phyloP scores from a whole-genome alignment of 2,329 filamentous ascomycete species.

The Colletotrichum sp. region DNA sequence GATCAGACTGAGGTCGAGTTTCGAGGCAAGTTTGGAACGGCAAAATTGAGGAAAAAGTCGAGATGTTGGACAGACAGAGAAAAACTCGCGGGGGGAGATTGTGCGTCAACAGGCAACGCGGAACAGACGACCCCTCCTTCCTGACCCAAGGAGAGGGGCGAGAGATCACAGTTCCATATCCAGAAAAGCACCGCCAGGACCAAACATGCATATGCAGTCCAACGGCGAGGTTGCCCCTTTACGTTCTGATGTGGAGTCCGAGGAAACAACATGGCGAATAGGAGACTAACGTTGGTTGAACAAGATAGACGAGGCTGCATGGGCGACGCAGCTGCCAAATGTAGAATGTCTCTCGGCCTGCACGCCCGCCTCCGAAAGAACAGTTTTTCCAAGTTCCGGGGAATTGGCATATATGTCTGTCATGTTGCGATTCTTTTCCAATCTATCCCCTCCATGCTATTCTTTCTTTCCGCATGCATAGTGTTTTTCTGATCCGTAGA shows the following conservation, averaged over 20 bases:
- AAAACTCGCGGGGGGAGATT: background rate
- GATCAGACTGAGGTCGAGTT: rapidly evolving
- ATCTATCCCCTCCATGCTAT: background rate
- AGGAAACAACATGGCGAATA: background rate
- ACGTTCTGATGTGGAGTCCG: background rate
- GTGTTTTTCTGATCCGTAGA: background rate
- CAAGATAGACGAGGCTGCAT: background rate
- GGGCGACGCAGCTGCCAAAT: background rate
- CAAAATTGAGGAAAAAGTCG: background rate
- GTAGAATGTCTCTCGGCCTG: background rate
- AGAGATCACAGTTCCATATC: background rate
- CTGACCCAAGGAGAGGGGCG: background rate
- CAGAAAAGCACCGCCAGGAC: background rate
- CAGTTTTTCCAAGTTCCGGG: background rate
- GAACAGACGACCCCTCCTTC: background rate
- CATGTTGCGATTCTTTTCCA: background rate
- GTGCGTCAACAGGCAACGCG: background rate
- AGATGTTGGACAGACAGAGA: background rate
- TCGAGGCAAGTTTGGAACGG: background rate
- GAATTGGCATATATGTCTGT: background rate
- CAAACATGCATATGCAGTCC: background rate
- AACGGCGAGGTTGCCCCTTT: background rate
- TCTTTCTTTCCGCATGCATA: background rate
- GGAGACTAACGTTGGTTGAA: background rate
- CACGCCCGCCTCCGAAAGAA: background rate